Base-by-base conservation (phyloP, 768 basidiomycete genomes). In the Floccularia luteovirens region DNA sequence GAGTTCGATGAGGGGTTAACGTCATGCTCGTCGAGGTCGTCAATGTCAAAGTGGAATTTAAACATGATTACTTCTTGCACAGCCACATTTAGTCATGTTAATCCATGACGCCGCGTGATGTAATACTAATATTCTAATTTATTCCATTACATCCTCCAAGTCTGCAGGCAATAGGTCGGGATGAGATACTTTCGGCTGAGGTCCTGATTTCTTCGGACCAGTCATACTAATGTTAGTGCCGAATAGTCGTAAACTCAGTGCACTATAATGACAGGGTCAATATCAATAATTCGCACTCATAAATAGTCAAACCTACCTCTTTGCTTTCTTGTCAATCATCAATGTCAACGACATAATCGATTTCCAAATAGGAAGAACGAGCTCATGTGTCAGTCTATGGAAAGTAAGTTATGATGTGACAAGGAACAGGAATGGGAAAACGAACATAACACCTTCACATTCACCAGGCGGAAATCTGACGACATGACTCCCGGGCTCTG, bases 241-340 rank as follows among this genome's bases (percentile, higher is more conserved):
- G 52, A 87, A 98, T 7, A 93, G 66, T 2, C 92, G 81, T 34
- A 91, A 63, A 43, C 89, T 91, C 44, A 98, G 64, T 1, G 90
- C 91, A 52, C 93, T 97, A 45, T 6, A 42, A 38, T 10, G 27
- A 38, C 19, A 33, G 39, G 37, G 35, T 36, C 28, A 38, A 25
- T 22, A 43, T 24, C 37, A 30, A 14, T 8, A 31, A 25, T 19
- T 25, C 44, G n/a, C 37, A 10, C 5, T 16, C n/a, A 20, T 21
- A 7, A 3, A 14, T 12, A 10, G 12, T 13, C 7, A 24, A 23
- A 56, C 67, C 8, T 31, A 90, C 93, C 85, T 90, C 63, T 98
- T 98, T 19, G 91, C 89, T 54, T 87, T 87, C 61, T 98, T 99
- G 62, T 98, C 92, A 39, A 96, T 79, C 90, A 98, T 91, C 43